Evolutionary conservation across 805 yeast genomes (phyloP), one percentile per base, ranked within the genome.

Genomic region (Ogataea degrootiae): DNA sequence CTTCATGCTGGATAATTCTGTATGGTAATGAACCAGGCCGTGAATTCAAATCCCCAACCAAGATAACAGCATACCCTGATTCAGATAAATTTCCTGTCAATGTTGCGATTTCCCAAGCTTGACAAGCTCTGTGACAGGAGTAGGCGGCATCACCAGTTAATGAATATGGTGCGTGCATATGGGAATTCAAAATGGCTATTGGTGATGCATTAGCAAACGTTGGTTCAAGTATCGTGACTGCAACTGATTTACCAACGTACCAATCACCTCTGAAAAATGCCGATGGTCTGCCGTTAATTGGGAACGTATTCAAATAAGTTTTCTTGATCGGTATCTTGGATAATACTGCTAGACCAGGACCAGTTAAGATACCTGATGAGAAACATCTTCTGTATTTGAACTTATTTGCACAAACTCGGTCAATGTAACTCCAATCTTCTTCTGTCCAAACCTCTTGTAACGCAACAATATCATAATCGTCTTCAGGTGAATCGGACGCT

Each of bases 161-260:
- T 1, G 94, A 76, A 61, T 94, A 94, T 0, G 99, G 99, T 1
- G 99, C 99, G 66, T 94, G 99, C 94, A 94, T 85, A 64, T 94
- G 99, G 16, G 96, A 83, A 61, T 91, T 92, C 60, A 94, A 69
- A 5, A 94, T 67, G 2, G 95, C 97, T 37, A 94, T 69, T 5
- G 84, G 85, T 6, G 73, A 62, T 2, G 75, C 69, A 16, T 69
- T 70, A 0, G 73, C 67, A 16, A 61, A 57, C 3, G 77, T 67
- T 5, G 87, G 83, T 47, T 70, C 70, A 38, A 94, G 69, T 4
- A 80, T 65, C 0, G 96, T 85, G 3, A 89, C 80, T 0, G 96
- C 85, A 17, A 89, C 79, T 8, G 92, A 77, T 62, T 94, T 94
- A 8, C 99, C 99, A 21, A 94, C 99, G 55, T 79, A 88, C 96